Percentiles rank a stretch among this genome's conserved stretches.
phyloP scores from a whole-genome alignment of 2,329 filamentous ascomycete species.

The Mycosphaerelloides madeirae region DNA sequence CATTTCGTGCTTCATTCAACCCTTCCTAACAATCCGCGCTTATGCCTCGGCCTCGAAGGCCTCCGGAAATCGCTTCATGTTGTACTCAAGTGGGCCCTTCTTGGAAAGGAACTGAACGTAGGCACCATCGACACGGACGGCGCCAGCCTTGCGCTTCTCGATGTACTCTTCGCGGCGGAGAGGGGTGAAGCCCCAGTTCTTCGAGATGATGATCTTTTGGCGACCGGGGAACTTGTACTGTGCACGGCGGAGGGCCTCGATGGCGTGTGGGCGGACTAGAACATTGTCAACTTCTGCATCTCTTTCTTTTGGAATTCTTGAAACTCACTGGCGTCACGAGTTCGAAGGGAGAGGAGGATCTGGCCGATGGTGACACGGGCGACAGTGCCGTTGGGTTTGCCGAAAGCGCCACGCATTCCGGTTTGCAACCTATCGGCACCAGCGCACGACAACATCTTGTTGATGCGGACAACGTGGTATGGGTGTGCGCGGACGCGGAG shows the following conservation, averaged over 20 bases:
- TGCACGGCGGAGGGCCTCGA: conserved; percentile 97
- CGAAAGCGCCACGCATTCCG: conserved; percentile 99
- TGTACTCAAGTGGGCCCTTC: conserved; percentile 77
- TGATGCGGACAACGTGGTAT: conserved; percentile 99
- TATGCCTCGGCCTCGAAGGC: conserved; percentile 60
- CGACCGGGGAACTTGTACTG: conserved; percentile 99
- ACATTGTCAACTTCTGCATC: conserved; percentile 16
- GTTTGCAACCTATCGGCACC: conserved; percentile 99
- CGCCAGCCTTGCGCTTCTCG: conserved; percentile 87
- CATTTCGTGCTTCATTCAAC: conserved; percentile 6
- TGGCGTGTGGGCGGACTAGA: conserved; percentile 78
- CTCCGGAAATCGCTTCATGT: conserved; percentile 92
- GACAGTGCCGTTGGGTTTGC: conserved; percentile 98
- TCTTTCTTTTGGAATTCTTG: neutral
- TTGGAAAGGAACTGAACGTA: conserved; percentile 99
- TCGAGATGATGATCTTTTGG: conserved; percentile 99
- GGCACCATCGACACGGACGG: conserved; percentile 94
- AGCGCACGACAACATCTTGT: conserved; percentile 99
- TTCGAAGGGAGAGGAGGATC: conserved; percentile 95
- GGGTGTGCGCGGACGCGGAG: conserved; percentile 81
- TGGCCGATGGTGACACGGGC: conserved; percentile 99
- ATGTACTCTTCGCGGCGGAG: conserved; percentile 97
- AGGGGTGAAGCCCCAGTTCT: conserved; percentile 99
- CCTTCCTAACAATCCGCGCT: conserved; percentile 7
- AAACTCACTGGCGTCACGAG: conserved; percentile 79